Evolutionary conservation across 768 basidiomycete species (phyloP), one percentile per base, ranked within the genome.

Genomic region (Hygrophorus pudorinus): DNA sequence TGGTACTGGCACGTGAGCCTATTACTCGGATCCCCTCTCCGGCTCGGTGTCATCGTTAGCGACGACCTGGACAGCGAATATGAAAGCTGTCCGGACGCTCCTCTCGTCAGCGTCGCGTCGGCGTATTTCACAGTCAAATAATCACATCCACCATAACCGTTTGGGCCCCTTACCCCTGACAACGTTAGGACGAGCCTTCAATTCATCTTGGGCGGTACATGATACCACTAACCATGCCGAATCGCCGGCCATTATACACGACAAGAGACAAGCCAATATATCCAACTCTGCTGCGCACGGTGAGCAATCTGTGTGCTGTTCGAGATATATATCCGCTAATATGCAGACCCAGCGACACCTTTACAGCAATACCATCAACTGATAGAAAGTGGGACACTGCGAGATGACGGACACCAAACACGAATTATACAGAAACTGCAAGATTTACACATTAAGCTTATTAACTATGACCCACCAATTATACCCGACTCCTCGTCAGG

Each of bases 351-450:
- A 38, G 49, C 60, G n/a, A 65, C 68, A 17, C 73, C 72, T 10
- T 50, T 73, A 41, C 48, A 52, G 21, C 70, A 68, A 56, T 77
- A 77, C 57, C 63, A 65, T 48, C 61, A 63, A 46, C 64, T 76
- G 33, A 57, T 74, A 46, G 60, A 65, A 24, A 56, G 61, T 17
- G 72, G 72, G 20, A 60, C 71, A 2, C 65, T 99, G 41, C 72
- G 75, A 17, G 72, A 81, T 38, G 94, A 99, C 56, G 72, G 75
- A 13, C 80, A 90, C 65, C 94, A 99, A 61, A 79, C 79, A 20
- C 72, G 74, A 24, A 93, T 97, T 52, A 79, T 98, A 41, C 66
- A 78, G 61, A 79, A 81, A 51, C 71, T 99, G 13, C 85, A 98
- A 64, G 63, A 72, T 43, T 68, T 97, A 47, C 81, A 96, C 61